Base-by-base conservation (phyloP, 2,329 filamentous ascomycete genomes). In the Lanzia echinophila region DNA sequence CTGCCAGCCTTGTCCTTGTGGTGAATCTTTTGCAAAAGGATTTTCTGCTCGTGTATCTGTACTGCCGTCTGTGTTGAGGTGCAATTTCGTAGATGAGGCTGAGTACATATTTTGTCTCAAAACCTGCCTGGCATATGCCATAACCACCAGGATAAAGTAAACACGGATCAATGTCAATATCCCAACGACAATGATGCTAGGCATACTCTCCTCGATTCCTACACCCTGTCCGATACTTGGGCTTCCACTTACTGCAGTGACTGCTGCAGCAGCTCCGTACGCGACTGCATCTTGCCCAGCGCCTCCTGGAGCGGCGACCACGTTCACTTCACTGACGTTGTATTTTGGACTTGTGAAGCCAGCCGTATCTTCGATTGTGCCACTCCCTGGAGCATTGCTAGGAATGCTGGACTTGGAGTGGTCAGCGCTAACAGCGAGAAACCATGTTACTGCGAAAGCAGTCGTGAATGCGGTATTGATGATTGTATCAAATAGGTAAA, bases 371-470 rank as follows among this genome's bases (percentile, higher is more conserved):
- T 77, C 78, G 58, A 87, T 84, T 8, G 62, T 67, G 15, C 60
- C 58, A 31, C 58, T 61, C 22, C 66, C 69, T 12, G 71, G 69
- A 8, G 70, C 68, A 20, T 65, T 62, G 44, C 64, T 63, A 17
- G 69, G 68, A 47, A 70, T 67, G 54, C 72, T 70, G 52, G 77
- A 82, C 38, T 66, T 65, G 11, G 61, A 56, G 42, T 64, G 56
- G 38, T 65, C 59, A 17, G 64, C 65, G 56, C 64, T 68, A 45
- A 88, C 75, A n/a, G 86, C 79, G 56, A 92, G 75, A 71, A 95
- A 96, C 91, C 91, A 96, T 47, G 85, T 83, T 53, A 90, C 74
- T 39, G 87, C 89, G 67, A 96, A 96, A 8, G 86, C 80, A 44
- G 82, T 78, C 0, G 91, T 96, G 72, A 92, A 96, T 2, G 82